phyloP scores from a whole-genome alignment of 1,139 yeast genomes.

The Yamadazyma atmosphaerica region DNA sequence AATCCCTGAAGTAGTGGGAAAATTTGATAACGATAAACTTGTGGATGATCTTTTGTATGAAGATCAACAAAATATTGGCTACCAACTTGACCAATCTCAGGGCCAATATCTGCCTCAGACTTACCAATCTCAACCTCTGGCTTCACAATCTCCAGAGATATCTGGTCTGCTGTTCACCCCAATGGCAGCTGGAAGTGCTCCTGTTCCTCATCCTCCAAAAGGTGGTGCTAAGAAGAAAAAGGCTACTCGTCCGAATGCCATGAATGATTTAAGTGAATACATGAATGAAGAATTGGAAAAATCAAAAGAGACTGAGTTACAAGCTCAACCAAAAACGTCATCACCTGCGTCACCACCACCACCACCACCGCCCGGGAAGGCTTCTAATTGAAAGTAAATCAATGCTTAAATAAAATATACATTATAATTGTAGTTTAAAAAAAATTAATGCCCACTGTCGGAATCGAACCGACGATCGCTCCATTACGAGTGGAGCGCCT shows the following conservation, averaged over 20 bases:
- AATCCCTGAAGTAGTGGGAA: conserved; percentile 68
- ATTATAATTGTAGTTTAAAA: too few relatives aligned
- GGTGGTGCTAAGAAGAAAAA: conserved; percentile 33
- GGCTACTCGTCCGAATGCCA: conserved; percentile 21
- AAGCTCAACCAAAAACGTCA: conserved; percentile 17
- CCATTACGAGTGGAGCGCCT: conserved; percentile 60
- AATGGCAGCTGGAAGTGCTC: conserved; percentile 12
- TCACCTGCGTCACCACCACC: conserved; percentile 32
- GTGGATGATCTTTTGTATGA: conserved; percentile 43
- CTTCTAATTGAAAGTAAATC: too few relatives aligned
- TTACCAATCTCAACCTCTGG: too few relatives aligned
- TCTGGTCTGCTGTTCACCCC: conserved; percentile 7
- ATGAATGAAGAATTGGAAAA: conserved; percentile 50
- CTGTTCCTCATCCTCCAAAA: conserved; percentile 23
- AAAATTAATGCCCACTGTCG: conserved; percentile 44
- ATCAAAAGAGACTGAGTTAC: conserved; percentile 38
- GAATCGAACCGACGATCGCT: conserved; percentile 59
- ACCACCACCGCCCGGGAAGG: background rate
- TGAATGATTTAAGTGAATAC: conserved; percentile 36
- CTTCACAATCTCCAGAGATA: conserved; percentile 16
- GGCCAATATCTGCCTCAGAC: conserved; percentile 15
- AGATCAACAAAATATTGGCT: conserved; percentile 19
- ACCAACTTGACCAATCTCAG: conserved; percentile 11
- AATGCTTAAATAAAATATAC: too few relatives aligned
- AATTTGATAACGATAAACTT: conserved; percentile 35